phyloP scores from a whole-genome alignment of 169 alveolate genomes.

The Babesia bigemina region DNA sequence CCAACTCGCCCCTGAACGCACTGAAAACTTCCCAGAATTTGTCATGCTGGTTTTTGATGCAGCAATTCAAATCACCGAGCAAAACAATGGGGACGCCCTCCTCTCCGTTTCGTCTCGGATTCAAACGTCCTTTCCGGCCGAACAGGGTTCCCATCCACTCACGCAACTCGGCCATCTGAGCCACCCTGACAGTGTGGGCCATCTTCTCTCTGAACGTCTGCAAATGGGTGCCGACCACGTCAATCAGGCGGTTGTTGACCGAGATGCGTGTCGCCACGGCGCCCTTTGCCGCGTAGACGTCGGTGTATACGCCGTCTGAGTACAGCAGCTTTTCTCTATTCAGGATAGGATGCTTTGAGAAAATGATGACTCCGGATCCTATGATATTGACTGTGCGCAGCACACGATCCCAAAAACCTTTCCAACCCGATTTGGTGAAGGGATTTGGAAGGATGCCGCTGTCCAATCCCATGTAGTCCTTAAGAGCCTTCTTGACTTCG shows the following conservation, averaged over 20 bases:
- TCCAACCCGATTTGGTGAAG: neutral
- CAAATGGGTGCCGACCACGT: conserved; percentile 83
- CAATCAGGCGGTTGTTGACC: conserved; percentile 64
- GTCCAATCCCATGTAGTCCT: conserved; percentile 33
- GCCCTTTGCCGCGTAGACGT: conserved; percentile 75
- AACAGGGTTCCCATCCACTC: conserved; percentile 70
- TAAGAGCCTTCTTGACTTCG: conserved; percentile 27
- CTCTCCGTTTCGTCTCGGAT: neutral
- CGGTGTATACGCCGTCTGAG: conserved; percentile 26
- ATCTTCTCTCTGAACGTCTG: conserved; percentile 73
- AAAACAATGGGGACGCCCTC: conserved; percentile 56
- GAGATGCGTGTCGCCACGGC: conserved; percentile 76
- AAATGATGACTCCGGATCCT: conserved; percentile 54
- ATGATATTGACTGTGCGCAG: conserved; percentile 5
- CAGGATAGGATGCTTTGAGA: conserved; percentile 39
- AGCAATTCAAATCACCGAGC: conserved; percentile 76
- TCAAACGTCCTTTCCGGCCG: neutral
- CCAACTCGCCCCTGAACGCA: conserved; percentile 1
- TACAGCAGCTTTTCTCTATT: conserved; percentile 24
- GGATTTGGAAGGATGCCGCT: conserved; percentile 54
- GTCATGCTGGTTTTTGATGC: conserved; percentile 43
- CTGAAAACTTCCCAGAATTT: neutral
- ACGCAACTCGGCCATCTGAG: conserved; percentile 73
- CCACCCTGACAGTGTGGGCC: conserved; percentile 62
- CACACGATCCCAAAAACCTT: neutral